phyloP scores from a whole-genome alignment of 768 basidiomycete genomes.

The Agrocybe chaxingu region DNA sequence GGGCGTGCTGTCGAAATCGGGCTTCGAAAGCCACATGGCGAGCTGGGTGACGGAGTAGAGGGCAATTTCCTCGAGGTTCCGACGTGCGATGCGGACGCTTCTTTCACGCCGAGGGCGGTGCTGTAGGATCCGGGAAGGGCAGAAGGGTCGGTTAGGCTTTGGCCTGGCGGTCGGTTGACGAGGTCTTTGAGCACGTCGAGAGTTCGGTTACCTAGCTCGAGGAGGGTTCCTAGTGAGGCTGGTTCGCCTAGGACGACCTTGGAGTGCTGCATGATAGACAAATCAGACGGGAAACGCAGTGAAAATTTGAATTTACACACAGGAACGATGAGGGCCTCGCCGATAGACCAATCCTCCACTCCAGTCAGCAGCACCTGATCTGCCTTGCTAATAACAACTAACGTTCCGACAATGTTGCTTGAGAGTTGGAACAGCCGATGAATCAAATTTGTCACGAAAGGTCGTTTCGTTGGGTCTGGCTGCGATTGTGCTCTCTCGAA shows the following conservation, averaged over 20 bases:
- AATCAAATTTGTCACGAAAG: constrained; percentile 68
- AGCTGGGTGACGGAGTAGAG: constrained; percentile 76
- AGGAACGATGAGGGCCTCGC: constrained; percentile 68
- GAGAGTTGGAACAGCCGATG: constrained; percentile 71
- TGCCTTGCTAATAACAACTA: constrained; percentile 68
- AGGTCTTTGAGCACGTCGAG: constrained; percentile 72
- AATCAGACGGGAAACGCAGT: not conserved
- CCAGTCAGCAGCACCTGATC: constrained; percentile 64
- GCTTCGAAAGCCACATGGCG: constrained; percentile 73
- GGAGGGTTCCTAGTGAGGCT: constrained; percentile 79
- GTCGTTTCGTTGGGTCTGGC: constrained; percentile 63
- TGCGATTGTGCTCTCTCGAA: constrained; percentile 63
- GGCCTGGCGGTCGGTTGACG: constrained; percentile 55
- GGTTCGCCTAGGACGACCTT: constrained; percentile 82
- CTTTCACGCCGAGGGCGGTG: constrained; percentile 47
- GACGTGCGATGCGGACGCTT: constrained; percentile 52
- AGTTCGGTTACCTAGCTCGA: constrained; percentile 80
- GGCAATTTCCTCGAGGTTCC: constrained; percentile 64
- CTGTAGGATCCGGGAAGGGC: constrained; percentile 24
- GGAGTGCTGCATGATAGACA: constrained; percentile 54
- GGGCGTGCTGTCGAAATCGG: constrained; percentile 52
- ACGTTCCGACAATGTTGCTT: constrained; percentile 63
- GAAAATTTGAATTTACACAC: constrained; percentile 38
- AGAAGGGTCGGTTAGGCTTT: constrained; percentile 40
- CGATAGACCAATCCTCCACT: constrained; percentile 68